Base-by-base conservation (phyloP, 371 early-diverging fungal genomes). In the Furculomyces boomerangus region DNA sequence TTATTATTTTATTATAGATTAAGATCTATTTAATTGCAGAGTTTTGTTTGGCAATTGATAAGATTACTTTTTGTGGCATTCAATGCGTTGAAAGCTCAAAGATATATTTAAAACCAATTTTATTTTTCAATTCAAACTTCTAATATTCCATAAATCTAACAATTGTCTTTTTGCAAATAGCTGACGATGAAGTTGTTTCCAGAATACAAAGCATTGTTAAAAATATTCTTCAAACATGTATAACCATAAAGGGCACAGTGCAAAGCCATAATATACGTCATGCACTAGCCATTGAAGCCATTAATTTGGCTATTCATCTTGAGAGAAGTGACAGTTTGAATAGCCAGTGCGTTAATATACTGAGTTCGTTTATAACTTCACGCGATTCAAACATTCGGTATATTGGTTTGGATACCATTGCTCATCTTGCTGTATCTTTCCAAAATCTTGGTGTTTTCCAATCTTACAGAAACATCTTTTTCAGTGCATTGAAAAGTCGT, bases 221-320 rank as follows among this genome's bases (percentile, higher is more conserved):
- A n/a, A 7, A 35, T 18, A 35, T 35, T 10, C 18, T 35, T 18
- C 35, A 35, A 10, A 35, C 18, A 10, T 10, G 35, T 35, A 35
- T 35, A 10, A 10, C 35, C 18, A 10, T 18, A 35, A 35, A 35
- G 10, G 7, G 10, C 18, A 18, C 10, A 35, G 18, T 35, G n/a
- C 94, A 97, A 57, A 93, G 92, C 65, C 86, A 81, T 72, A 96
- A 97, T 59, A 94, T 94, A 3, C 88, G 89, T 67, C 91, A 94
- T 68, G 88, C 94, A 1, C 83, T 97, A 10, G 61, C 94, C 25
- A 91, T 97, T 59, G 98, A 97, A 71, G 93, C 95, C 27, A 90
- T 96, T 62, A 90, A 87, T 62, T 69, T 94, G 43, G 84, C 88
- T 2, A 90, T 96, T 50, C 94, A 94, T 59, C 60, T 93, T 45